A percentile compares a stretch with the other conserved stretches of the same genome.
These are phyloP conservation scores for Orbilia quercus DNA, from an alignment of 2,329 filamentous ascomycete genomes.

Conservation along the genomic window DNA sequence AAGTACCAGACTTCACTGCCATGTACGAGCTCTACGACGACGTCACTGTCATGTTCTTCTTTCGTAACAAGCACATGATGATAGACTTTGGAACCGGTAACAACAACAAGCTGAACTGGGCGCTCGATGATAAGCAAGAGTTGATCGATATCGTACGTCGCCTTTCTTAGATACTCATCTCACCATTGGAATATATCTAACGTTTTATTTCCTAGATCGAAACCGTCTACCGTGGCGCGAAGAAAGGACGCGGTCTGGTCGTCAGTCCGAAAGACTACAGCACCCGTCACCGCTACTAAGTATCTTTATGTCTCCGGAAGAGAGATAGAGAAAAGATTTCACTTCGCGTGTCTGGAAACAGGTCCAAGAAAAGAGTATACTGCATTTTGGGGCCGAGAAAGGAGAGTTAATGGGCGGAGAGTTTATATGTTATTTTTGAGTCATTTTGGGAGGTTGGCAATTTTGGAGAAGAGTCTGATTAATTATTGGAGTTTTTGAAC, in stretches of 20 bases:
- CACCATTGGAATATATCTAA: too few species aligned
- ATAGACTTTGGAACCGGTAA: conserved; percentile 97
- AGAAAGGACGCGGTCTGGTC: conserved; percentile 95
- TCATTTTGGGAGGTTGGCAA: neutral
- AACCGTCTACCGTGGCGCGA: conserved; percentile 97
- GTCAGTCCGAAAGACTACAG: conserved; percentile 86
- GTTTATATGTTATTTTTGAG: neutral
- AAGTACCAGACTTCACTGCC: conserved; percentile 90
- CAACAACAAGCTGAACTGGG: conserved; percentile 98
- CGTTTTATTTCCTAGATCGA: conserved; percentile 70
- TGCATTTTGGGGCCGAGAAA: neutral
- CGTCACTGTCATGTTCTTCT: conserved; percentile 97
- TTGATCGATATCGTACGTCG: conserved; percentile 81
- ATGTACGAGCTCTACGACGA: conserved; percentile 90
- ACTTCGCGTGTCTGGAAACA: too few species aligned
- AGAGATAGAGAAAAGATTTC: too few species aligned
- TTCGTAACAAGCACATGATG: conserved; percentile 99
- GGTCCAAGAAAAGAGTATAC: neutral
- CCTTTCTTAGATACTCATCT: neutral
- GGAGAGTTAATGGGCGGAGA: neutral
- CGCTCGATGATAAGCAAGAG: conserved; percentile 97
- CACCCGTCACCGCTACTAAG: conserved; percentile 60
- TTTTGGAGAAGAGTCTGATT: neutral
- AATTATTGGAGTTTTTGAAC: too few species aligned
- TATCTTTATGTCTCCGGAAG: neutral